Base-by-base conservation (phyloP, 306 rosid species). In the Alnus rubra region DNA sequence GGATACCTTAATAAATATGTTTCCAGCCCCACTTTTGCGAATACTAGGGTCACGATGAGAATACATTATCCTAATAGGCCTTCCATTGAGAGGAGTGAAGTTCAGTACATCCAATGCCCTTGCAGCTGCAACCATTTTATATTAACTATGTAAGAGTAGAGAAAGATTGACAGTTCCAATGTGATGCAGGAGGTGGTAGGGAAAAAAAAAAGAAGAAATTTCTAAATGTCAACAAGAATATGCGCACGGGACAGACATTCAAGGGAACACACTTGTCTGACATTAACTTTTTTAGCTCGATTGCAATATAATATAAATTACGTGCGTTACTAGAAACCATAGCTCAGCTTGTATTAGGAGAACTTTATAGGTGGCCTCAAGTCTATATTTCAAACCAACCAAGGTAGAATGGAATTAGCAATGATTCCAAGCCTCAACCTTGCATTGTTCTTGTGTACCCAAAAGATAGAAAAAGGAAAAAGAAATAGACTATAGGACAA, bases 11-110 rank as follows among this genome's bases (percentile, higher is more conserved):
- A 95, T 93, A 81, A 95, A 95, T 44, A 95, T 95, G 81, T 95
- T 95, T 76, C 99, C 99, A 62, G 93, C 79, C 74, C 99, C 99
- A 76, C 98, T 95, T 87, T 90, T 95, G 71, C 99, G 98, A 71
- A 88, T 82, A 53, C 92, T 95, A 65, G 99, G 99, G 84, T 95
- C 99, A 10, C 99, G 97, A 76, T 93, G 99, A 0, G 99, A 95
- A 85, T 90, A 93, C 99, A 95, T 95, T 12, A 95, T 83, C 59
- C 99, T 92, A 71, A 95, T 89, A 78, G 94, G 94, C 82, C 51
- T 90, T 65, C 88, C 92, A 83, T 88, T 91, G 56, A 95, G 82
- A 72, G 91, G 92, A 84, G 97, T 87, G 86, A 95, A 95, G 86
- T 95, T 95, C 86, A 95, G 88, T 82, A 87, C 44, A 79, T 93